Percentiles rank a stretch among this genome's conserved stretches.
Conservation (phyloP, 2,329 filamentous ascomycete species). For the Xylariaceae sp. region DNA sequence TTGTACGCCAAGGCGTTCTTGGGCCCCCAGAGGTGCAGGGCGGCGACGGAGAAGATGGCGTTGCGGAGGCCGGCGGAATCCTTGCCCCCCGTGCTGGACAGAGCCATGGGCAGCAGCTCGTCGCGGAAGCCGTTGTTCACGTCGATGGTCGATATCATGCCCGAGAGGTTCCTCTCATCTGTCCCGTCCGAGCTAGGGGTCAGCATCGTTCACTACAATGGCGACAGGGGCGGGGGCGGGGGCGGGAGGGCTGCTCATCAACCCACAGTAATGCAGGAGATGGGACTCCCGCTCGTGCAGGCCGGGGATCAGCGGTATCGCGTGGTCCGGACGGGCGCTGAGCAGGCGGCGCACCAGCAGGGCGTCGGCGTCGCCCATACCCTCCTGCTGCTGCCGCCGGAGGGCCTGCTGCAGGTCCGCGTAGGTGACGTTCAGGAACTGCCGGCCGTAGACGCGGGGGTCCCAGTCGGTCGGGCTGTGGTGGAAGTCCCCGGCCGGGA, state of each 20-base stretch:
- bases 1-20: constrained; percentile 35
- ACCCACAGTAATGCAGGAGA: constrained; percentile 24
- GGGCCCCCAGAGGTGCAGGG: constrained; percentile 32
- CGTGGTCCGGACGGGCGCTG: too few species aligned
- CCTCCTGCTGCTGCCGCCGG: too few species aligned
- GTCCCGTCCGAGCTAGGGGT: background rate
- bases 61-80: constrained; percentile 32
- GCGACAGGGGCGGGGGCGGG: background rate
- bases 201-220: constrained; percentile 5
- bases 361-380: too few species aligned
- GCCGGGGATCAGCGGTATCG: constrained; percentile 22
- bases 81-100: constrained; percentile 25
- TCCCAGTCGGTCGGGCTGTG: constrained; percentile 18
- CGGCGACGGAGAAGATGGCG: constrained; percentile 36
- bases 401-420: too few species aligned
- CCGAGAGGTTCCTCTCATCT: constrained; percentile 33
- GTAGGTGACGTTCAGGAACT: constrained; percentile 33
- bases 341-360: too few species aligned
- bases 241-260: too few species aligned
- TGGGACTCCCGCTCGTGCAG: constrained; percentile 22
- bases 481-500: constrained; percentile 25
- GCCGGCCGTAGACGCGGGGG: constrained; percentile 25
- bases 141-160: constrained; percentile 40
- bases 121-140: constrained; percentile 38
- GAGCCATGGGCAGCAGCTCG: constrained; percentile 37